phyloP scores from a whole-genome alignment of 352 stramenopile genomes.

The Chrysophaeum taylorii region DNA sequence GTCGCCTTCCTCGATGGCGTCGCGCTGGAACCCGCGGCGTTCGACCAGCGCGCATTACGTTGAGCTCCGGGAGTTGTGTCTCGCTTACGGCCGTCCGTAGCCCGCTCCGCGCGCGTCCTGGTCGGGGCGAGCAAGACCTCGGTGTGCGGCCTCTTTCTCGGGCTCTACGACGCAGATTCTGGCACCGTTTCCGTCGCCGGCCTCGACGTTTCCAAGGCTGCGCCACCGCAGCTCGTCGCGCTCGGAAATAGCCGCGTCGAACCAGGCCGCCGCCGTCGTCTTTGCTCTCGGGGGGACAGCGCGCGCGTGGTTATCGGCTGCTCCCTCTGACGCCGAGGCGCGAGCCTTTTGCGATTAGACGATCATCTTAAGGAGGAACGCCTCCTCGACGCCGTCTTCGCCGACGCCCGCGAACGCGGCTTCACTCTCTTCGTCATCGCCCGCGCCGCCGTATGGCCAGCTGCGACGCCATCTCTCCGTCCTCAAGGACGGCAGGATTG shows the following conservation, averaged over 20 bases:
- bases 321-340: constrained; percentile 44
- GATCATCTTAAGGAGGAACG: constrained; percentile 5
- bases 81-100: neutral
- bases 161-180: neutral
- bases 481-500: neutral
- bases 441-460: neutral
- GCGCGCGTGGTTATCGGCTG: constrained; percentile 50
- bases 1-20: neutral
- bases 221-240: neutral
- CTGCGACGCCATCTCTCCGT: neutral
- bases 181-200: neutral
- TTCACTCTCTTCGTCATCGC: neutral
- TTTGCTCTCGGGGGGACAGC: constrained; percentile 43
- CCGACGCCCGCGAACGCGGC: neutral
- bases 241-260: no score
- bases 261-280: neutral
- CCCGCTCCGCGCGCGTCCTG: neutral
- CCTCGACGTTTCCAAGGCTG: neutral
- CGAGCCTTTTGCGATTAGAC: constrained; percentile 49
- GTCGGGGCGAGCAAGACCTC: neutral
- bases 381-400: neutral
- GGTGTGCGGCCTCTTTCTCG: neutral
- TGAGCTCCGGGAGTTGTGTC: neutral
- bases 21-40: neutral
- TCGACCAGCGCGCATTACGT: neutral